These are phyloP conservation scores for Selaginella tamariscina DNA, from an alignment of 75 land plant species.

Conservation along the genomic window DNA sequence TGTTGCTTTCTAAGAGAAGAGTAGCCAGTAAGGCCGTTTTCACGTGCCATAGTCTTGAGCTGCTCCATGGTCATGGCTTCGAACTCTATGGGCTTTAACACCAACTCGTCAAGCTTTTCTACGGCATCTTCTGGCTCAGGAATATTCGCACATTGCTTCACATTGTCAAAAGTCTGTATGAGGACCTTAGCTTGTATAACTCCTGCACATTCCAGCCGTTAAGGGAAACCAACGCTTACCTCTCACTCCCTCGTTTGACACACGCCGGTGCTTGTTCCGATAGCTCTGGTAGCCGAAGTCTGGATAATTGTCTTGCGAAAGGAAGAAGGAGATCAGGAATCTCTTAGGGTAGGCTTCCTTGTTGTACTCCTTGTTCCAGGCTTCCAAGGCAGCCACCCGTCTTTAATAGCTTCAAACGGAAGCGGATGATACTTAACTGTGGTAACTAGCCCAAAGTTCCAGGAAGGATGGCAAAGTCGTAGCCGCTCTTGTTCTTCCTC, in stretches of 20 bases:
- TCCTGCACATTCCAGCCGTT: slow-evolving; percentile 1
- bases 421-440: background rate
- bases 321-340: background rate
- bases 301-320: background rate
- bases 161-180: background rate
- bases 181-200: background rate
- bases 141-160: background rate
- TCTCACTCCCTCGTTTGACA: background rate
- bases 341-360: background rate
- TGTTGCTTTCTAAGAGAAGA: background rate
- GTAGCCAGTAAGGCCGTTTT: slow-evolving; percentile 3
- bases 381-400: background rate
- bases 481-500: background rate
- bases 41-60: background rate
- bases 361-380: slow-evolving; percentile 3
- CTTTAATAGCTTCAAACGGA: slow-evolving; percentile 1
- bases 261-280: background rate
- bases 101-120: slow-evolving; percentile 3
- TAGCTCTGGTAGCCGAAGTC: slow-evolving; percentile 3
- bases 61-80: background rate
- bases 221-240: background rate
- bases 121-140: background rate
- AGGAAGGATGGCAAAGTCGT: background rate
- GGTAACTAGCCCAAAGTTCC: background rate
- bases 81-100: background rate